Conservation (phyloP, 1,139 yeast genomes). For the Sugiyamaella paludigena region DNA sequence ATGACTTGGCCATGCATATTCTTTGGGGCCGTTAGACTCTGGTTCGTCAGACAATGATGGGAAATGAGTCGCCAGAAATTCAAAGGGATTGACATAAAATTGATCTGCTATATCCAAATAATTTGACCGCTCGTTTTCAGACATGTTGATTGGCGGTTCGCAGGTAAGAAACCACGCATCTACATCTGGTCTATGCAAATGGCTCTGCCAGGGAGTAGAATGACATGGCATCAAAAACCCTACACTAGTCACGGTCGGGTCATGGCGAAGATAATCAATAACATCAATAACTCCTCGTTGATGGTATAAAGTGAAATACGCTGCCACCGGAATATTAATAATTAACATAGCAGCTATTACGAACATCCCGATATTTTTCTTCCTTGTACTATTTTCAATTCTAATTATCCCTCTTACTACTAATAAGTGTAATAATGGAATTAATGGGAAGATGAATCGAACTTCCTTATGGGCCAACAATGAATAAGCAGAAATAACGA, state of each 20-base stretch:
- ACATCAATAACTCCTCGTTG: slow-evolving; percentile 85
- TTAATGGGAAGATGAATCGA: slow-evolving; percentile 81
- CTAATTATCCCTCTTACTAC: slow-evolving; percentile 23
- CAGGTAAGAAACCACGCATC: slow-evolving; percentile 80
- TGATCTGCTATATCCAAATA: slow-evolving; percentile 87
- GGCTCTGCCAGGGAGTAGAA: slow-evolving; percentile 94
- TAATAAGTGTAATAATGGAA: slow-evolving; percentile 60
- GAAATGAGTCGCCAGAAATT: slow-evolving; percentile 44
- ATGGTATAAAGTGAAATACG: slow-evolving; percentile 60
- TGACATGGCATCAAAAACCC: slow-evolving; percentile 95
- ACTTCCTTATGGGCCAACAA: slow-evolving; percentile 81
- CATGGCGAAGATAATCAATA: slow-evolving; percentile 49
- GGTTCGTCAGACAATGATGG: slow-evolving; percentile 37
- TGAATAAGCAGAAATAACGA: slow-evolving; percentile 58
- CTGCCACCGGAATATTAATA: slow-evolving; percentile 47
- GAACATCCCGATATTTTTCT: no score
- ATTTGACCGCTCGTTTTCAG: slow-evolving; percentile 34
- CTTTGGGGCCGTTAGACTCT: background rate
- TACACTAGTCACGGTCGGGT: slow-evolving; percentile 48
- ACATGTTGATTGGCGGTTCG: slow-evolving; percentile 69
- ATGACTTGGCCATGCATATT: slow-evolving; percentile 62
- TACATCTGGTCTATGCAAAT: slow-evolving; percentile 59
- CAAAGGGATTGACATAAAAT: slow-evolving; percentile 64
- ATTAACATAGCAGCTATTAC: slow-evolving; percentile 27
- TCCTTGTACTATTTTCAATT: background rate